phyloP scores from a whole-genome alignment of 2,329 filamentous ascomycete species.

The Penicillium capsulatum region DNA sequence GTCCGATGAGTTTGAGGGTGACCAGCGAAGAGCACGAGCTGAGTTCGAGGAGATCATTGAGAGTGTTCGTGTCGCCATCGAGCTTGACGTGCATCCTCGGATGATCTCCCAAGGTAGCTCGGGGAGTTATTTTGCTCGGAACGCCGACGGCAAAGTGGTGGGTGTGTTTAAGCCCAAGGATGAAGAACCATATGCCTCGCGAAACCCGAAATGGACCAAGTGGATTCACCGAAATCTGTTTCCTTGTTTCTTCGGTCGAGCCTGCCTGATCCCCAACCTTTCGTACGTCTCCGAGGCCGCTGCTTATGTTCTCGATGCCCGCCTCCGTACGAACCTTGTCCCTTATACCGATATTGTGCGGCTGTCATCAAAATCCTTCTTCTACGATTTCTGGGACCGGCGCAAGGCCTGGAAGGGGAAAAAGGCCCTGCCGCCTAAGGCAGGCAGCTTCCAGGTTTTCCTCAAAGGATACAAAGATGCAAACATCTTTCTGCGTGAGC shows the following conservation, averaged over 20 bases:
- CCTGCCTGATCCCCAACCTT: conserved; percentile 92
- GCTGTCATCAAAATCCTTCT: conserved; percentile 93
- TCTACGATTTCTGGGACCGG: conserved; percentile 96
- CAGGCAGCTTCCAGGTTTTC: conserved; percentile 96
- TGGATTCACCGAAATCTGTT: conserved; percentile 98
- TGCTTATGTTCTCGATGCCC: conserved; percentile 88
- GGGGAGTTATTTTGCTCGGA: conserved; percentile 94
- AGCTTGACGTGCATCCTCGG: conserved; percentile 84
- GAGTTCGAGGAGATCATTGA: conserved; percentile 88
- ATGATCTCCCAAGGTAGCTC: conserved; percentile 98
- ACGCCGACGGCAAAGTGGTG: conserved; percentile 86
- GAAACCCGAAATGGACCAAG: conserved; percentile 99
- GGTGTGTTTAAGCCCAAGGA: conserved; percentile 99
- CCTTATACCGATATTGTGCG: conserved; percentile 95
- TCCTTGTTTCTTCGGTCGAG: conserved; percentile 92
- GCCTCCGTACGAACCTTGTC: conserved; percentile 84
- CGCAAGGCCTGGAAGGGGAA: conserved; percentile 82
- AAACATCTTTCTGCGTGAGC: conserved; percentile 87
- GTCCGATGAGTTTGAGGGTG: conserved; percentile 53
- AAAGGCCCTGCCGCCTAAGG: conserved; percentile 81
- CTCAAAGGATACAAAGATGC: conserved; percentile 96
- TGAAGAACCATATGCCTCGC: conserved; percentile 93
- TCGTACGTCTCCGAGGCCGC: conserved; percentile 98
- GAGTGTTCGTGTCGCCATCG: conserved; percentile 84
- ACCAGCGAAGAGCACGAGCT: conserved; percentile 62